Base-by-base conservation (phyloP, 2,329 filamentous ascomycete species). In the Fusarium setosum region DNA sequence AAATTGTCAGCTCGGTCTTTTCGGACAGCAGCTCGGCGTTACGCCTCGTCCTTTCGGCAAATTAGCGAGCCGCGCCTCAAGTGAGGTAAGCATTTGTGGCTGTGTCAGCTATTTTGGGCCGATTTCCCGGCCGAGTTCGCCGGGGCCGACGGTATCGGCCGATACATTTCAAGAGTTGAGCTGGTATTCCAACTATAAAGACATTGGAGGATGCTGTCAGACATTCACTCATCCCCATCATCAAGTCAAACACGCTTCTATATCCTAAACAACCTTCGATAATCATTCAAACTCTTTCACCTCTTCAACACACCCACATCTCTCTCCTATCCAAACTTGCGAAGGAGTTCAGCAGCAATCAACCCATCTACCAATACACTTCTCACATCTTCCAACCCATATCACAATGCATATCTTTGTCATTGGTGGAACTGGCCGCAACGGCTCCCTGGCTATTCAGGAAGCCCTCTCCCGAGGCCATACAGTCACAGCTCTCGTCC, bases 381-480 rank as follows among this genome's bases (percentile, higher is more conserved):
- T n/a, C n/a, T 12, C 32, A 29, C 18, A 29, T 50, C 5, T 18
- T 9, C 17, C 6, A 29, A 26, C 8, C 13, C 15, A 7, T 29
- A n/a, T 21, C 37, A 64, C 13, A 5, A 66, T 66, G 63, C 59
- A 67, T 6, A 52, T 66, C n/a, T 38, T 66, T 11, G n/a, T 64
- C 29, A 60, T 67, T 15, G 59, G 63, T 2, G 63, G 59, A 21
- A 67, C 63, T 7, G 63, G 63, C 4, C 63, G 63, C 9, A 67
- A 67, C 6, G 63, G 63, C 37, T 67, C 63, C 2, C 5, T 67
- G 4, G 59, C 37, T 0, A 15, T 67, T 0, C 41, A 64, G 32
- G 63, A 67, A 5, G 63, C 63, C 2, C 54, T 67, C 0, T 49
- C 55, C 1, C 24, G 41, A 0, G 63, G 59, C 1, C 63, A 67